phyloP scores from a whole-genome alignment of 169 alveolate genomes.

The Eimeria brunetti region DNA sequence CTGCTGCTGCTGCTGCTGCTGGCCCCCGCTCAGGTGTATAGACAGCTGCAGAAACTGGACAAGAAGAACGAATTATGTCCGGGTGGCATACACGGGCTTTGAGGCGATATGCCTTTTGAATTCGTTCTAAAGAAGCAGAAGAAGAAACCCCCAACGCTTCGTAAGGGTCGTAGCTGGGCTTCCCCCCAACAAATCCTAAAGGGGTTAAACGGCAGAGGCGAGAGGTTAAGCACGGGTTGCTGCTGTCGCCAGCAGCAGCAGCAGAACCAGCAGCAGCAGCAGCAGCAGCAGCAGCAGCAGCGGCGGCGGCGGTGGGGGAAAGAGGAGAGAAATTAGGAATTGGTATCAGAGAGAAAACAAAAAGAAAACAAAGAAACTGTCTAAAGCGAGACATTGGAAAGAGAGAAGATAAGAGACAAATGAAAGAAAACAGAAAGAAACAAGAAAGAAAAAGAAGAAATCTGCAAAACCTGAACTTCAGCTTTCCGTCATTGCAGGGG shows the following conservation, averaged over 20 bases:
- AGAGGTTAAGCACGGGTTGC: no score
- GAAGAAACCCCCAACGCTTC: neutral
- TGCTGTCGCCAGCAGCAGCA: no score
- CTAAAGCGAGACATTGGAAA: neutral
- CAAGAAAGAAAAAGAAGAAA: neutral
- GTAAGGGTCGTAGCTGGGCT: slow-evolving; percentile 17
- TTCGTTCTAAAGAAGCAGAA: neutral
- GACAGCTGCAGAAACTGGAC: neutral
- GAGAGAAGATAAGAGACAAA: neutral
- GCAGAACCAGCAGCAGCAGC: no score
- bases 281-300: neutral
- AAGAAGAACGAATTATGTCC: neutral
- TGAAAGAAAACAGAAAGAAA: no score
- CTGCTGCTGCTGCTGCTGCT: neutral
- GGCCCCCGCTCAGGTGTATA: neutral
- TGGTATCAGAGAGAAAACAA: neutral
- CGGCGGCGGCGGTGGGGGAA: neutral
- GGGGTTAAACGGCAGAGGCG: slow-evolving; percentile 44
- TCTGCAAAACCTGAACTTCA: neutral
- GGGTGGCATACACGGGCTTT: slow-evolving; percentile 13
- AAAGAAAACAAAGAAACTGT: neutral
- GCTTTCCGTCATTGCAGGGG: no score
- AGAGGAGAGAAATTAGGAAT: neutral
- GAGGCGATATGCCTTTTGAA: slow-evolving; percentile 10
- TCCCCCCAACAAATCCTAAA: neutral